phyloP scores from a whole-genome alignment of 1,284 basidiomycete species.

The Malassezia restricta region DNA sequence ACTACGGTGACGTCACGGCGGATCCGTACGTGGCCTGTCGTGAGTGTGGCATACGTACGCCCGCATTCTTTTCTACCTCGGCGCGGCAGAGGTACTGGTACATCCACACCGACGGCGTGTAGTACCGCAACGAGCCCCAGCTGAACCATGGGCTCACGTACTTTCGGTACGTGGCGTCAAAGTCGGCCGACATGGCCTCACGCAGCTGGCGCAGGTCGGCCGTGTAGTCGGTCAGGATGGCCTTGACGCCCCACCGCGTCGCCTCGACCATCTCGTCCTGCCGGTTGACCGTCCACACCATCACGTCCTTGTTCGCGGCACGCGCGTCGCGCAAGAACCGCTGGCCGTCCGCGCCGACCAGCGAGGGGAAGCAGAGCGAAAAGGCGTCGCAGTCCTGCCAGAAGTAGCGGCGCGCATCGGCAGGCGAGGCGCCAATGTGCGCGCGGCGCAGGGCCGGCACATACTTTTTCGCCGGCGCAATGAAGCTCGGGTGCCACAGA shows the following conservation, averaged over 20 bases:
- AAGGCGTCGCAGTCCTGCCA: constrained; percentile 81
- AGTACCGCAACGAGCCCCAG: constrained; percentile 8
- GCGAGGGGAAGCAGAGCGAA: constrained; percentile 64
- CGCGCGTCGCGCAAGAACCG: constrained; percentile 70
- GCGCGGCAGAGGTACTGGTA: constrained; percentile 4
- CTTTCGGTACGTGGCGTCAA: neutral
- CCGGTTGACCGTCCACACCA: constrained; percentile 95
- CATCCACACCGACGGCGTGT: constrained; percentile 4
- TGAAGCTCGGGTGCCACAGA: constrained; percentile 70
- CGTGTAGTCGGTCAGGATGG: constrained; percentile 76
- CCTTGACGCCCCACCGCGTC: constrained; percentile 76
- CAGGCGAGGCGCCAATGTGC: constrained; percentile 62
- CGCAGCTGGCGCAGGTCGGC: constrained; percentile 65
- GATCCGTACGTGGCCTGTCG: too few species aligned
- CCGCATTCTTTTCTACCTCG: constrained; percentile 8
- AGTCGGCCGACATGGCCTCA: constrained; percentile 50
- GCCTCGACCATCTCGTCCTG: constrained; percentile 89
- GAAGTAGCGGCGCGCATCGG: constrained; percentile 69
- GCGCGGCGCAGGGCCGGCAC: constrained; percentile 73
- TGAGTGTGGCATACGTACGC: constrained; percentile 1
- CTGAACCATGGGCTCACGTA: constrained; percentile 5
- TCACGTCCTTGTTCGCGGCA: constrained; percentile 63
- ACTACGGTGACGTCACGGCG: too few species aligned
- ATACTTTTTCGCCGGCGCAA: constrained; percentile 60
- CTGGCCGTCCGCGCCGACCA: constrained; percentile 59